These are phyloP conservation scores for Dipteronia sinensis DNA, from an alignment of 345 rosid species.

Conservation along the genomic window DNA sequence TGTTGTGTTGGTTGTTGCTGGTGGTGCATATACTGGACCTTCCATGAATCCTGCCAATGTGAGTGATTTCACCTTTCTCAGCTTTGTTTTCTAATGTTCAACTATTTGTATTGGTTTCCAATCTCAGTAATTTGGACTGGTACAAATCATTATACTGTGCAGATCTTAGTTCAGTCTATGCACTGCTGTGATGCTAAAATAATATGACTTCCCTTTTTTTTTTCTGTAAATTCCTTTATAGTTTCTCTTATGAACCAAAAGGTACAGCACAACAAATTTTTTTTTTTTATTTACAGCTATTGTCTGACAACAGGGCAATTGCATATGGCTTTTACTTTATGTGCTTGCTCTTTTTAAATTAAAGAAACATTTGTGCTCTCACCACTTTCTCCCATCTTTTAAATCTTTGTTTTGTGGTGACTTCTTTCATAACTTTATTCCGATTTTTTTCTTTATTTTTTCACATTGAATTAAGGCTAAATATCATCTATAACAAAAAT, in stretches of 20 bases:
- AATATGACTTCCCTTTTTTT: not conserved
- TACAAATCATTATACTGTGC: not conserved
- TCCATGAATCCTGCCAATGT: conserved; percentile 99
- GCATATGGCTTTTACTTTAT: not conserved
- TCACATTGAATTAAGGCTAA: not conserved
- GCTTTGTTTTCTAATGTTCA: not conserved
- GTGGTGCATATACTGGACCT: conserved; percentile 80
- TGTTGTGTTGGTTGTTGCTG: conserved; percentile 57
- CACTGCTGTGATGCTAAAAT: not conserved
- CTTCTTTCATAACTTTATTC: not conserved
- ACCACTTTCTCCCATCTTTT: not conserved
- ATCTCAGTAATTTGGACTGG: not conserved
- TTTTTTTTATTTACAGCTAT: not conserved
- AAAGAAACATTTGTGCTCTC: not conserved
- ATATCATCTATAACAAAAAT: not conserved
- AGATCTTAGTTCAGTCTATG: not conserved
- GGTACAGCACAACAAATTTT: not conserved
- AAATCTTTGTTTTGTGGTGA: not conserved
- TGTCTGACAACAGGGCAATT: not conserved
- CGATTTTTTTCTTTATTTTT: not conserved
- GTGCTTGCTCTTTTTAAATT: not conserved
- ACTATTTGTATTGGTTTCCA: not conserved
- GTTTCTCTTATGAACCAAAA: not conserved
- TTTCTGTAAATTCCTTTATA: not conserved
- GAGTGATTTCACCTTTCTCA: conserved; percentile 37